Conservation (phyloP, 1,284 basidiomycete genomes). For the Puccinia triticina region DNA sequence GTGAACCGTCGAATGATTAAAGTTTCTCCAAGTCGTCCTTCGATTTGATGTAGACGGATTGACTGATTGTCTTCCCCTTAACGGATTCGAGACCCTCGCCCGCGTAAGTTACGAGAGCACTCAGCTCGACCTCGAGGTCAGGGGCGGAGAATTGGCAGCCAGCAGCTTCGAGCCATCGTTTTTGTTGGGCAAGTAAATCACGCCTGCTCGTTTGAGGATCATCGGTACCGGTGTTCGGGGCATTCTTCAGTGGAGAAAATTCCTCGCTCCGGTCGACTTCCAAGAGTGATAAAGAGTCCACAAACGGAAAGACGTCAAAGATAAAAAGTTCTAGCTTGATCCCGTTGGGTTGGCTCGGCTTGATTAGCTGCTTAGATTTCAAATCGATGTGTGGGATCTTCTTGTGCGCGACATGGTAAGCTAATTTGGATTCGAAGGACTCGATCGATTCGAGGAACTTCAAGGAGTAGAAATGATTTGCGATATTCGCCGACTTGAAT, state of each 20-base stretch:
- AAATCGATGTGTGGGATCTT: slow-evolving; percentile 87
- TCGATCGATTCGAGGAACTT: slow-evolving; percentile 79
- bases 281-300: slow-evolving; percentile 78
- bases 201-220: slow-evolving; percentile 84
- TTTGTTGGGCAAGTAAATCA: slow-evolving; percentile 89
- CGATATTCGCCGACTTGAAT: slow-evolving; percentile 96
- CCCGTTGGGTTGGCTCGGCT: slow-evolving; percentile 88
- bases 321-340: slow-evolving; percentile 99
- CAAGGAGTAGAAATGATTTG: slow-evolving; percentile 96
- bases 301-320: slow-evolving; percentile 98
- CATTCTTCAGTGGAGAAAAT: slow-evolving; percentile 97
- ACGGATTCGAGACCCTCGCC: slow-evolving; percentile 85
- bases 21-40: slow-evolving; percentile 26
- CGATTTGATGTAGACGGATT: slow-evolving; percentile 35
- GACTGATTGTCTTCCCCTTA: slow-evolving; percentile 73
- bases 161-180: slow-evolving; percentile 75
- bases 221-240: slow-evolving; percentile 89
- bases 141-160: slow-evolving; percentile 72
- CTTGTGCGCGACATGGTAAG: slow-evolving; percentile 97
- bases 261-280: slow-evolving; percentile 87
- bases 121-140: slow-evolving; percentile 82
- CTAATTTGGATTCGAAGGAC: slow-evolving; percentile 82
- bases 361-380: slow-evolving; percentile 68
- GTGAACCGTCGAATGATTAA: not conserved
- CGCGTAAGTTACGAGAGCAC: slow-evolving; percentile 82